Evolutionary conservation across 371 early-diverging fungal species (phyloP), one percentile per base, ranked within the genome.

Genomic region (Mucor indicus): DNA sequence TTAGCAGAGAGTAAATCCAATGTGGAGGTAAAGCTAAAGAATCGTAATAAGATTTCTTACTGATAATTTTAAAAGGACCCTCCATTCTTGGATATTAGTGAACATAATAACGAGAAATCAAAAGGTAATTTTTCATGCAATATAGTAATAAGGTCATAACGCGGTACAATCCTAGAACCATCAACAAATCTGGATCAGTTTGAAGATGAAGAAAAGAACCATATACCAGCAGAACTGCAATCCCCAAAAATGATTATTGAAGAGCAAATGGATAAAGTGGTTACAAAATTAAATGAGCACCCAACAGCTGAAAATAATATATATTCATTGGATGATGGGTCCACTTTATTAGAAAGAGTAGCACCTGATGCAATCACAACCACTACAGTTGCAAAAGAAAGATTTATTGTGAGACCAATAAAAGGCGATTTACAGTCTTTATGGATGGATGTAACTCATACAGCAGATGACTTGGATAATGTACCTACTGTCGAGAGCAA

Each of bases 221-320:
- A 43, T 41, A 37, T 70, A 22, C 64, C 74, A 11, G 60, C 65
- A 10, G 67, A 69, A 37, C 39, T 70, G 8, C 71, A 68, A 33
- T 70, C 75, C 8, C 75, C 75, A 9, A 69, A 74, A 46, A 70
- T 70, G 66, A 70, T 74, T 38, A 67, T 74, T 44, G 71, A 74
- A 38, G 75, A 74, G 35, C 71, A 70, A 42, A 54, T 69, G 53
- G 74, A 73, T 42, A 66, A 69, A 37, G 64, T 67, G 16, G 67
- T 69, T 0, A 69, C 69, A 13, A 62, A 61, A 11, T 3, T 27
- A 43, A 16, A 24, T 40, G 6, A 36, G 39, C 3, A 17, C 32
- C 15, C 24, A 35, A 12, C 8, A 9, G 48, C 67, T 11, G 58
- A 59, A 13, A 68, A 72, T 35, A 62, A 62, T n/a, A 27, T 60